Base-by-base conservation (phyloP, 768 basidiomycete genomes). In the Podaxis mareebaensis region DNA sequence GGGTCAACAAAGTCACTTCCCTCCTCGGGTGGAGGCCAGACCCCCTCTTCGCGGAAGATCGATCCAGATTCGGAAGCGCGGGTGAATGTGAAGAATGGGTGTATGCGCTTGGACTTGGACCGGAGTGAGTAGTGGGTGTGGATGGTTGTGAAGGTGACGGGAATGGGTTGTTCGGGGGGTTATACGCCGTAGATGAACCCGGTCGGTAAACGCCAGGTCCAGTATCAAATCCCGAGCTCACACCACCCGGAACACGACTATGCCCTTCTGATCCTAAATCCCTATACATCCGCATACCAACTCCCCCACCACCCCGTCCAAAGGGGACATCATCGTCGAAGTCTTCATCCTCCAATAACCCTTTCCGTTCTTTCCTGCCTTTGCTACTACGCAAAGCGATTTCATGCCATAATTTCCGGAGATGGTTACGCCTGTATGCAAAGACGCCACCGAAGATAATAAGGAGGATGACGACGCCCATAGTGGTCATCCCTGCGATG, bases 11-110 rank as follows among this genome's bases (percentile, higher is more conserved):
- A 74, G 8, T 68, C 62, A 22, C 58, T 70, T 24, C 59, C 68
- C 26, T 73, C 74, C 1, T 62, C 73, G 1, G 82, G 83, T 0
- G 79, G 79, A 0, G 76, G 76, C 77, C 79, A 82, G 0, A 81
- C 76, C 1, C 46, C 54, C 74, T 99, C 79, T 57, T 84, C 83
- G 15, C 75, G 73, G 69, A 84, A 83, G 39, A 81, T 74, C 0
- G 82, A 82, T 1, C 81, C 81, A 2, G 77, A 70, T 38, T 82
- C 81, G 1, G 81, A 76, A 3, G 72, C 75, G 5, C 78, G 72
- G 76, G 72, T 0, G 78, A 76, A 1, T 64, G 49, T 39, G 67
- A 12, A 39, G 22, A 1, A 49, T 51, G 36, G 59, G 1, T 20
- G 33, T 39, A 6, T 13, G 48, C 24, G 44, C 17, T n/a, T 15